Evolutionary conservation across 1,284 basidiomycete species (phyloP).

Genomic region (Sanghuangporus sanghuang): DNA sequence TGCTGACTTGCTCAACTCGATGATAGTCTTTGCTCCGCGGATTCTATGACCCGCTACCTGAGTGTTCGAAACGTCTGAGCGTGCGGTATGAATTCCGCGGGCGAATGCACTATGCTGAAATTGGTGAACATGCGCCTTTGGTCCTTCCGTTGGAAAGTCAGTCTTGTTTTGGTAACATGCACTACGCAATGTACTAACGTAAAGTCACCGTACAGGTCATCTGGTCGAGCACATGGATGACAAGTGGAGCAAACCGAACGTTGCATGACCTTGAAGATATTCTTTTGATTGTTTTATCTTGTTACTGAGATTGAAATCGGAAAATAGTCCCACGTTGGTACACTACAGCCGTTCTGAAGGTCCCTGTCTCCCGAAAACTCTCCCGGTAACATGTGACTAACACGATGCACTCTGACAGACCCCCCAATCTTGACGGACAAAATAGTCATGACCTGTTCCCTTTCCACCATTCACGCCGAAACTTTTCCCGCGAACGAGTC

Average conservation of each 20-base stretch:
- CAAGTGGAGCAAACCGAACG: too few relatives aligned
- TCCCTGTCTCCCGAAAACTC: not conserved
- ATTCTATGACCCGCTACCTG: conserved; percentile 35
- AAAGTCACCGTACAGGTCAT: not conserved
- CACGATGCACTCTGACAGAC: not conserved
- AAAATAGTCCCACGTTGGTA: not conserved
- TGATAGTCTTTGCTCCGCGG: conserved; percentile 29
- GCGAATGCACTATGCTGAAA: conserved; percentile 37
- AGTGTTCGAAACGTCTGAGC: conserved; percentile 36
- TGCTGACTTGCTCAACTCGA: not conserved
- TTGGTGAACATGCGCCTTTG: conserved; percentile 38
- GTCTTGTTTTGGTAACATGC: not conserved
- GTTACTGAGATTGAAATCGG: not conserved
- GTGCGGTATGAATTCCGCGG: conserved; percentile 46
- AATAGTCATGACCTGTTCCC: not conserved
- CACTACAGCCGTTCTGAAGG: not conserved
- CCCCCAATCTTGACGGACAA: not conserved
- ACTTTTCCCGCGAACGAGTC: too few relatives aligned
- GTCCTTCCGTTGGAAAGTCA: conserved; percentile 38
- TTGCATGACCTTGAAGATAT: too few relatives aligned
- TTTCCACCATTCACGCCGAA: too few relatives aligned
- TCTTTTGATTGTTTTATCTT: too few relatives aligned
- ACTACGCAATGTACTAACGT: not conserved
- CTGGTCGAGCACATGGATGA: not conserved
- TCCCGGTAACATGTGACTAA: not conserved